Evolutionary conservation across 306 rosid genomes (phyloP).

Genomic region (Psophocarpus tetragonolobus): DNA sequence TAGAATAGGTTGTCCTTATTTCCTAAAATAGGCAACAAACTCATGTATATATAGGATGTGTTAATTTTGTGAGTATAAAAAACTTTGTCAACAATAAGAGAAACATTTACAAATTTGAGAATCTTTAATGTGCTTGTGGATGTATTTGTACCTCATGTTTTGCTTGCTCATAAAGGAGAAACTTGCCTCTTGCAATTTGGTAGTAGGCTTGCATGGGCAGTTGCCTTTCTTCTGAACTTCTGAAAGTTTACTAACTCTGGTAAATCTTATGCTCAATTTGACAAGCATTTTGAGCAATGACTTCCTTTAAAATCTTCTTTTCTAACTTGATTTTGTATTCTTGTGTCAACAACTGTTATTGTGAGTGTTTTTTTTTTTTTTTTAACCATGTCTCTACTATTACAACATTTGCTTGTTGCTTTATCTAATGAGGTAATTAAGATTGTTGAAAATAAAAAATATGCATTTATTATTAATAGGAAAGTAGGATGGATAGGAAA

Average conservation of each 20-base stretch:
- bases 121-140: background rate
- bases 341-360: background rate
- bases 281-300: background rate
- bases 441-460: too few species aligned
- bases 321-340: constrained; percentile 11
- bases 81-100: too few species aligned
- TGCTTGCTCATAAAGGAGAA: constrained; percentile 17
- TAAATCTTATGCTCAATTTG: background rate
- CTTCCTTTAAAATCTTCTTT: background rate
- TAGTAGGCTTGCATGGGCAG: constrained; percentile 1
- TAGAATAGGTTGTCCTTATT: too few species aligned
- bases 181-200: background rate
- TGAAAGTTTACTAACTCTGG: background rate
- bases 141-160: background rate
- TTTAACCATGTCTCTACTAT: background rate
- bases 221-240: background rate
- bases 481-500: too few species aligned
- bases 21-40: too few species aligned
- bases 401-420: background rate
- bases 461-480: too few species aligned
- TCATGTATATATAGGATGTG: too few species aligned
- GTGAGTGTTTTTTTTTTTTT: background rate
- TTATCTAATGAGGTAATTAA: background rate
- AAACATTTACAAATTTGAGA: too few species aligned
- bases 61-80: too few species aligned